These are phyloP conservation scores for Exophiala xenobiotica DNA, from an alignment of 2,329 filamentous ascomycete genomes.

Conservation along the genomic window DNA sequence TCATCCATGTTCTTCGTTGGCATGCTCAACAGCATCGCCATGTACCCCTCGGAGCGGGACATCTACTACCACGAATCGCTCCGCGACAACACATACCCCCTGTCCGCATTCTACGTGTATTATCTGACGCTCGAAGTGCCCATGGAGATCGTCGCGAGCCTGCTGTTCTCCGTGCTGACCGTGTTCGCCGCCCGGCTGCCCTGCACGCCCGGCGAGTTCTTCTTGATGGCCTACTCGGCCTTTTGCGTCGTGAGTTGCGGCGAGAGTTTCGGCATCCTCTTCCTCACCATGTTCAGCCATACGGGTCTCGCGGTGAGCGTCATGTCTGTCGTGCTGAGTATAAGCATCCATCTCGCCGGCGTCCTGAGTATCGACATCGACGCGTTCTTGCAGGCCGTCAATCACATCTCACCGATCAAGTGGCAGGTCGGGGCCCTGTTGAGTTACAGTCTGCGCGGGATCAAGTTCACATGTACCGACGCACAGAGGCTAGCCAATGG, in stretches of 20 bases:
- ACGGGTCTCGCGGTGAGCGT: slow-evolving; percentile 75
- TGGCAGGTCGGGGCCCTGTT: slow-evolving; percentile 68
- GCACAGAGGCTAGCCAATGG: slow-evolving; percentile 61
- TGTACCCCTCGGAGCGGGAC: slow-evolving; percentile 70
- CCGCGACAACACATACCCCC: slow-evolving; percentile 69
- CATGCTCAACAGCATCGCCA: slow-evolving; percentile 75
- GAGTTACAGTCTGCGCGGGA: slow-evolving; percentile 61
- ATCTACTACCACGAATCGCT: slow-evolving; percentile 72
- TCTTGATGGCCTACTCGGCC: slow-evolving; percentile 65
- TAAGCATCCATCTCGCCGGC: slow-evolving; percentile 70
- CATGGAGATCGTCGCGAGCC: slow-evolving; percentile 65
- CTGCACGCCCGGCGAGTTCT: slow-evolving; percentile 63
- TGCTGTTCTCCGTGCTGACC: slow-evolving; percentile 65
- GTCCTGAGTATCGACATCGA: slow-evolving; percentile 71
- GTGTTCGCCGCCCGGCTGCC: slow-evolving; percentile 66
- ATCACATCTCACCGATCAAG: slow-evolving; percentile 69
- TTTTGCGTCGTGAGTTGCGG: slow-evolving; percentile 74
- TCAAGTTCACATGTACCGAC: slow-evolving; percentile 64
- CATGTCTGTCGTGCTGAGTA: slow-evolving; percentile 66
- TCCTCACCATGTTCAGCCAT: slow-evolving; percentile 73
- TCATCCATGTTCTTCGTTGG: slow-evolving; percentile 70
- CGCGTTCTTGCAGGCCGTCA: slow-evolving; percentile 63
- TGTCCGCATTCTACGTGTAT: slow-evolving; percentile 68
- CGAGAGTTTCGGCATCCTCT: slow-evolving; percentile 74
- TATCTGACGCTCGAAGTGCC: slow-evolving; percentile 71